A percentile compares a stretch with the other conserved stretches of the same genome.
phyloP scores from a whole-genome alignment of 1,139 yeast genomes.

The Pichia cactophila region DNA sequence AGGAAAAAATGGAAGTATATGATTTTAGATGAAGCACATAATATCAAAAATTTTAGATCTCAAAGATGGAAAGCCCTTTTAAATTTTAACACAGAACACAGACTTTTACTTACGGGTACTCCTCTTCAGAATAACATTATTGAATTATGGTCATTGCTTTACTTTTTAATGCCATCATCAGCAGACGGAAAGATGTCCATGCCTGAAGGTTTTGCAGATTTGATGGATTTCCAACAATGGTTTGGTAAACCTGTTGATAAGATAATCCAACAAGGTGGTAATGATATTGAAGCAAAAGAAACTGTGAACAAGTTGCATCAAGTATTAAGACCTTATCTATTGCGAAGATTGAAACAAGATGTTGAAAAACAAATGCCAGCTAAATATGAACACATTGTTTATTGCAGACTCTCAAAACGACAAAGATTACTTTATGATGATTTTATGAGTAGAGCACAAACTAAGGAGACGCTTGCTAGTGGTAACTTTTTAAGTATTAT shows the following conservation, averaged over 20 bases:
- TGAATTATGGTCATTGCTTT: conserved; percentile 89
- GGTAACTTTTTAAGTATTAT: conserved; percentile 94
- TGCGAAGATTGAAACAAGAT: conserved; percentile 89
- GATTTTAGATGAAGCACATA: conserved; percentile 98
- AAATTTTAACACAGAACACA: conserved; percentile 85
- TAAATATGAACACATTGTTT: conserved; percentile 89
- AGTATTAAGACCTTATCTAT: conserved; percentile 82
- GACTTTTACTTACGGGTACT: conserved; percentile 88
- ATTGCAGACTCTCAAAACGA: conserved; percentile 86
- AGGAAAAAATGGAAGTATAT: conserved; percentile 92
- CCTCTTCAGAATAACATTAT: conserved; percentile 88
- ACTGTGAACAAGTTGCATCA: conserved; percentile 89
- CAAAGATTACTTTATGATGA: conserved; percentile 92
- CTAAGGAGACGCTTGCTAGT: conserved; percentile 86
- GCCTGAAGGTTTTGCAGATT: conserved; percentile 95
- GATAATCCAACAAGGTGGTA: conserved; percentile 71
- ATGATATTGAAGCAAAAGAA: conserved; percentile 63
- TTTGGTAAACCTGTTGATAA: conserved; percentile 94
- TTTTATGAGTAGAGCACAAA: conserved; percentile 94
- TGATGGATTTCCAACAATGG: conserved; percentile 97
- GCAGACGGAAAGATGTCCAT: conserved; percentile 48
- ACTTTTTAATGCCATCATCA: conserved; percentile 91
- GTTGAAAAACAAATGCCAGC: conserved; percentile 99
- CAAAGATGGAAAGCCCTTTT: conserved; percentile 95
- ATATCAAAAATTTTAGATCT: conserved; percentile 91